Evolutionary conservation across 257 asterid genomes (phyloP), one percentile per base, ranked within the genome.

Genomic region (Solanum dulcamara): DNA sequence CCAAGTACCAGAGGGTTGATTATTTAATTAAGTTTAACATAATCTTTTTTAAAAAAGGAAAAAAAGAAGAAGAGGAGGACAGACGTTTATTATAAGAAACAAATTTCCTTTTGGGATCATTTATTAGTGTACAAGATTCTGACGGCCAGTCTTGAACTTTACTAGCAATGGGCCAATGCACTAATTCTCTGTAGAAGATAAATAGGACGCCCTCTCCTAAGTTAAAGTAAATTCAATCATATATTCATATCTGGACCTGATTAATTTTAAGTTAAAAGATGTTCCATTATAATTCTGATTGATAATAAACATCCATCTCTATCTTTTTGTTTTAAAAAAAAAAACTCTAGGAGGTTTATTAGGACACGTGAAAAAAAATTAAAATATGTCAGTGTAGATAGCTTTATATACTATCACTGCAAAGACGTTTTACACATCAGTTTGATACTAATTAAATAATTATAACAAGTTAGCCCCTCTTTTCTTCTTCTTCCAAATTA

Each of bases 241-340:
- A 68, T 55, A 24, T 10, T 4, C 5, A 1, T 10, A 4, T 10
- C 2, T 0, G 3, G 4, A 10, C 13, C 0, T 1, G 1, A 24
- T n/a, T 59, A n/a, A n/a, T n/a, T n/a, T n/a, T n/a, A n/a, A n/a
- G n/a, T n/a, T n/a, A n/a, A n/a, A n/a, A n/a, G n/a, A n/a, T 2
- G 24, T 53, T 53, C 18, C 60, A 7, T 3, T 53, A 18, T 20
- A 53, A 53, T 18, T 2, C 64, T 55, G 8, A 22, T 3, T 8
- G 28, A 55, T 55, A 1, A 22, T 55, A 55, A 38, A 55, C 4
- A 0, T 8, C 13, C 30, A 9, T 57, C 6, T n/a, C 14, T 55
- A 22, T 10, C 30, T n/a, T 57, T 57, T 22, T 20, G n/a, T 55
- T 7, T 42, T 42, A 42, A 38, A 38, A 50, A 50, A 20, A 15